phyloP scores from a whole-genome alignment of 1,139 yeast species.

The Saccharomycopsis crataegensis region DNA sequence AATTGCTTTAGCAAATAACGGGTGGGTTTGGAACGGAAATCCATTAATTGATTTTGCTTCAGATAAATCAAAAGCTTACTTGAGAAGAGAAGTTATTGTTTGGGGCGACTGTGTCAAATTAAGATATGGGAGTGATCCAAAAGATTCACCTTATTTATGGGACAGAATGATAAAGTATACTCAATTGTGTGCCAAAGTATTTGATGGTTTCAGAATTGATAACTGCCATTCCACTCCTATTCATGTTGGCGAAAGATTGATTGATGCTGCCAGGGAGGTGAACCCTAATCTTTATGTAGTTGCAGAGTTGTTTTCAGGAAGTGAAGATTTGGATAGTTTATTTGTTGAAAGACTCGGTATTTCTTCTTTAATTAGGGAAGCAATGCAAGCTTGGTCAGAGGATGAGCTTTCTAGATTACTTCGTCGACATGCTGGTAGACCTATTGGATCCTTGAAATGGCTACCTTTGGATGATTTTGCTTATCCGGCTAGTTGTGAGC shows the following conservation, averaged over 20 bases:
- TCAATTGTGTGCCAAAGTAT: conserved; percentile 62
- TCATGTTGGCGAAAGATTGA: conserved; percentile 83
- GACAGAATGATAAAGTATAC: conserved; percentile 77
- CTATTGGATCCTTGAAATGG: conserved; percentile 85
- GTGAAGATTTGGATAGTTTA: conserved; percentile 81
- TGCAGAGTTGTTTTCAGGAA: conserved; percentile 91
- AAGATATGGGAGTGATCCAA: conserved; percentile 68
- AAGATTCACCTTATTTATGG: conserved; percentile 89
- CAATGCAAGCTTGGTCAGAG: conserved; percentile 93
- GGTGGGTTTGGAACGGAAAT: conserved; percentile 98
- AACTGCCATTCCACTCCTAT: conserved; percentile 95
- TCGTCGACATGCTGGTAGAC: conserved; percentile 90
- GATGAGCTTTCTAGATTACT: conserved; percentile 80
- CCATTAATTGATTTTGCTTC: conserved; percentile 94
- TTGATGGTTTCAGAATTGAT: conserved; percentile 88
- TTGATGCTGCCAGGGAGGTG: conserved; percentile 80
- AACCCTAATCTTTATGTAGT: conserved; percentile 87
- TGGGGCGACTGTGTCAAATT: conserved; percentile 98
- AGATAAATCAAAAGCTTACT: conserved; percentile 64
- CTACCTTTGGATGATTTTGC: conserved; percentile 66
- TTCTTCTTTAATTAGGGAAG: conserved; percentile 84
- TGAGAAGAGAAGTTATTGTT: conserved; percentile 86
- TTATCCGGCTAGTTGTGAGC: conserved; percentile 42
- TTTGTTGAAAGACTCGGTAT: conserved; percentile 89
- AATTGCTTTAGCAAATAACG: conserved; percentile 84